These are phyloP conservation scores for Camelina sativa DNA, from an alignment of 345 rosid species.

Conservation along the genomic window DNA sequence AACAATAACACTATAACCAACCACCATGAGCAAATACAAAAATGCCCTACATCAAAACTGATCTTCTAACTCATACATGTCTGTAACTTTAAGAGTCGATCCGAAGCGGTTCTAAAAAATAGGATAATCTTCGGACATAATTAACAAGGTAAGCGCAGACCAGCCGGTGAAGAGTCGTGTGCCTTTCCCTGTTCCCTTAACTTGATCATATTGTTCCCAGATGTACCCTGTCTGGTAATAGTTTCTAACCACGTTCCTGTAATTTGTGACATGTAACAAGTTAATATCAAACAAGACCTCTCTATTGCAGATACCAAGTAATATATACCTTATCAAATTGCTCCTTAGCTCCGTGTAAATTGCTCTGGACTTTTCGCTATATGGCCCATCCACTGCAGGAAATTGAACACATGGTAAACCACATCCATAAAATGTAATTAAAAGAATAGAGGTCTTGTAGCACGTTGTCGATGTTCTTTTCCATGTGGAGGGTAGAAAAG, in stretches of 20 bases:
- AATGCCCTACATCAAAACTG: constrained; percentile 31
- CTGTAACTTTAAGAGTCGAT: background rate
- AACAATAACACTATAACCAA: background rate
- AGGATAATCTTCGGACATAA: constrained; percentile 80
- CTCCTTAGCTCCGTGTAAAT: constrained; percentile 69
- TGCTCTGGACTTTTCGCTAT: constrained; percentile 62
- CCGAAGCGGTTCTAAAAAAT: constrained; percentile 29
- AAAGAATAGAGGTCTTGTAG: background rate
- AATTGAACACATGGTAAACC: constrained; percentile 12
- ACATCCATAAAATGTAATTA: background rate
- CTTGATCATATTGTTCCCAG: constrained; percentile 98
- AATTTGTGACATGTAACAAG: constrained; percentile 23
- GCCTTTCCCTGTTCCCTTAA: constrained; percentile 80
- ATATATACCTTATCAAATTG: constrained; percentile 74
- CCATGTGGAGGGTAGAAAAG: constrained; percentile 9
- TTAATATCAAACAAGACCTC: constrained; percentile 19
- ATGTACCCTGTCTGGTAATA: constrained; percentile 76
- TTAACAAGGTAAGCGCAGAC: constrained; percentile 77
- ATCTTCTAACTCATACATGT: constrained; percentile 26
- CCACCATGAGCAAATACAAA: constrained; percentile 7
- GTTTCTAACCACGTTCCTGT: constrained; percentile 81
- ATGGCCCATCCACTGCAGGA: constrained; percentile 80
- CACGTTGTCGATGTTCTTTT: background rate
- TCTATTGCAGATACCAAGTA: background rate
- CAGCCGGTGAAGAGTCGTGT: constrained; percentile 88